Evolutionary conservation across 2,329 filamentous ascomycete genomes (phyloP).

Genomic region (Lasiodiplodia sp.): DNA sequence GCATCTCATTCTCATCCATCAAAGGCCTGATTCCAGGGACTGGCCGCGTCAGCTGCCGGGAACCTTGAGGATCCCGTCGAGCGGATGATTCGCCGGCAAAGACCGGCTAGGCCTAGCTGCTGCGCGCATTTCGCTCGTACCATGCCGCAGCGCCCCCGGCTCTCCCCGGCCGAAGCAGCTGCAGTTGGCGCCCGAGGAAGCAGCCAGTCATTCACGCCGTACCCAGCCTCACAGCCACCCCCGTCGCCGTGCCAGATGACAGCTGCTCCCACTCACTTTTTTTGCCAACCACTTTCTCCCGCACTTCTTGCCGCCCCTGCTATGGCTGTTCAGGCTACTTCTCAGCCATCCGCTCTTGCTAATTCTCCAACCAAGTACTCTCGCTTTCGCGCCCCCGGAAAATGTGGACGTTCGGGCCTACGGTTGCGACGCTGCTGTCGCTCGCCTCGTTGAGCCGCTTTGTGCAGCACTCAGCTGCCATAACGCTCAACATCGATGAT

Average conservation of each 20-base stretch:
- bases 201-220: neutral
- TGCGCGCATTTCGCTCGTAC: conserved; percentile 9
- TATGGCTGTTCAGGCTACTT: neutral
- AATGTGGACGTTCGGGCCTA: neutral
- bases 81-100: conserved; percentile 1
- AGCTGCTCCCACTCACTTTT: neutral
- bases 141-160: conserved; percentile 1
- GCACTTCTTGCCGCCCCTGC: neutral
- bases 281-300: neutral
- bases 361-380: neutral
- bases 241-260: neutral
- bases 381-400: neutral
- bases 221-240: conserved; percentile 23
- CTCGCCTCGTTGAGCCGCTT: neutral
- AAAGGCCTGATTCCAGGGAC: neutral
- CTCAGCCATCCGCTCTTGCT: neutral
- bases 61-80: neutral
- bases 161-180: neutral
- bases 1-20: neutral
- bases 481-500: conserved; percentile 21
- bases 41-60: conserved; percentile 13
- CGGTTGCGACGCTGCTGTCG: conserved; percentile 12
- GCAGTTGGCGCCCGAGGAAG: neutral
- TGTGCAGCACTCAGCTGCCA: neutral
- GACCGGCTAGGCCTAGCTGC: neutral